These are phyloP conservation scores for Cladosporium oxysporum DNA, from an alignment of 2,329 filamentous ascomycete species.

Conservation along the genomic window DNA sequence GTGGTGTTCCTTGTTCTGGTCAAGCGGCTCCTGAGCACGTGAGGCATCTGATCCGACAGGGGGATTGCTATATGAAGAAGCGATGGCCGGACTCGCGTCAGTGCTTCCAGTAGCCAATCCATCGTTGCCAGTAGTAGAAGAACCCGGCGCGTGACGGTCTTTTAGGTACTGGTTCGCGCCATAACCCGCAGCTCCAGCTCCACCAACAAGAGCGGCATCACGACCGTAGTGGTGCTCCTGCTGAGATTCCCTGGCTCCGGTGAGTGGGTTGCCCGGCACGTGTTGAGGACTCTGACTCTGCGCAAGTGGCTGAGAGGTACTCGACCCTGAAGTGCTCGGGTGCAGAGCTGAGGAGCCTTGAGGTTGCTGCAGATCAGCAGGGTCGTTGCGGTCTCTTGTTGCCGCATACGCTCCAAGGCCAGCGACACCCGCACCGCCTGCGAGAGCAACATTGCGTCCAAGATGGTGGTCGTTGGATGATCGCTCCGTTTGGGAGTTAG, in stretches of 20 bases:
- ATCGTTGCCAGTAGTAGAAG: background rate
- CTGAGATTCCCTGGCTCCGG: constrained; percentile 4
- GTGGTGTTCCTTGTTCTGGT: constrained; percentile 28
- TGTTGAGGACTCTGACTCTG: background rate
- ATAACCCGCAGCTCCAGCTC: constrained; percentile 30
- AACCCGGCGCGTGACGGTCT: background rate
- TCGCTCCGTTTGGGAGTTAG: background rate
- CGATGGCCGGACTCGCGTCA: constrained; percentile 31
- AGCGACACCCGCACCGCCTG: constrained; percentile 36
- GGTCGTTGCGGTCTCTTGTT: constrained; percentile 18
- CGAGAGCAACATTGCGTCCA: constrained; percentile 38
- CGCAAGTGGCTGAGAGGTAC: background rate
- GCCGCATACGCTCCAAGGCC: constrained; percentile 23
- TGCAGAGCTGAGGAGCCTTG: background rate
- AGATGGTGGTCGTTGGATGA: constrained; percentile 30
- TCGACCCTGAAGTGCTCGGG: background rate
- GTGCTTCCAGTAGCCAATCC: constrained; percentile 43
- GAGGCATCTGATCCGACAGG: background rate
- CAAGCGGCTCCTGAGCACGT: background rate
- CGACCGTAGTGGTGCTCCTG: constrained; percentile 25
- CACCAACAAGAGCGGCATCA: constrained; percentile 33
- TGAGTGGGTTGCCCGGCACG: constrained; percentile 1
- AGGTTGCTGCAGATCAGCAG: background rate
- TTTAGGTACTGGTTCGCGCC: constrained; percentile 18
- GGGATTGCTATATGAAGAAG: background rate